Percentiles rank a stretch among this genome's conserved stretches.
These are phyloP conservation scores for Aspergillus sp. DNA, from an alignment of 2,329 filamentous ascomycete genomes.

Conservation along the genomic window DNA sequence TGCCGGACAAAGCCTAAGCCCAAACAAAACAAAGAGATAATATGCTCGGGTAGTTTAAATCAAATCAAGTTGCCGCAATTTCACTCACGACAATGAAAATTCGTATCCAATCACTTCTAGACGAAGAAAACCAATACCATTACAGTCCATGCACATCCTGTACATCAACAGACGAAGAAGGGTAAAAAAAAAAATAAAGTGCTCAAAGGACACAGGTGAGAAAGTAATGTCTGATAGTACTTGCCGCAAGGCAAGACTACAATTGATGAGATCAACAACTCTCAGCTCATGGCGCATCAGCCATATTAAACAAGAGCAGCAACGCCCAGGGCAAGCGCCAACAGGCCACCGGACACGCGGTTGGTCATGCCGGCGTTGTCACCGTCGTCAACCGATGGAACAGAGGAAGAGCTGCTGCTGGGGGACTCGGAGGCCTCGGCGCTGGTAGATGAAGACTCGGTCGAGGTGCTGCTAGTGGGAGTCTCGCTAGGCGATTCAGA, in stretches of 20 bases:
- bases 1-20: constrained; percentile 14
- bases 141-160: background rate
- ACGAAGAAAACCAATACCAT: background rate
- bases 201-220: background rate
- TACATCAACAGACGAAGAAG: background rate
- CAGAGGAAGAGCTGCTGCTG: constrained; percentile 25
- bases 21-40: constrained; percentile 7
- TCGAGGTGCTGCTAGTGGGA: constrained; percentile 22
- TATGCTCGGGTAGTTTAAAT: constrained; percentile 2
- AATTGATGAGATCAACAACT: background rate
- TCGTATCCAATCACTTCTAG: background rate
- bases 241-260: background rate
- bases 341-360: constrained; percentile 36
- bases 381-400: constrained; percentile 23
- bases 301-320: constrained; percentile 35
- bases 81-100: background rate
- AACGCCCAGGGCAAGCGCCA: constrained; percentile 36
- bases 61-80: constrained; percentile 4
- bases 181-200: background rate
- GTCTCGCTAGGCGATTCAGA: constrained; percentile 13
- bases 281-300: background rate
- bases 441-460: constrained; percentile 16
- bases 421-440: constrained; percentile 19
- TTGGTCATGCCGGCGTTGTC: constrained; percentile 26
- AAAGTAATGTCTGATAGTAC: background rate